Percentiles rank a stretch among this genome's conserved stretches.
These are phyloP conservation scores for Canavalia gladiata DNA, from an alignment of 306 rosid species.

Conservation along the genomic window DNA sequence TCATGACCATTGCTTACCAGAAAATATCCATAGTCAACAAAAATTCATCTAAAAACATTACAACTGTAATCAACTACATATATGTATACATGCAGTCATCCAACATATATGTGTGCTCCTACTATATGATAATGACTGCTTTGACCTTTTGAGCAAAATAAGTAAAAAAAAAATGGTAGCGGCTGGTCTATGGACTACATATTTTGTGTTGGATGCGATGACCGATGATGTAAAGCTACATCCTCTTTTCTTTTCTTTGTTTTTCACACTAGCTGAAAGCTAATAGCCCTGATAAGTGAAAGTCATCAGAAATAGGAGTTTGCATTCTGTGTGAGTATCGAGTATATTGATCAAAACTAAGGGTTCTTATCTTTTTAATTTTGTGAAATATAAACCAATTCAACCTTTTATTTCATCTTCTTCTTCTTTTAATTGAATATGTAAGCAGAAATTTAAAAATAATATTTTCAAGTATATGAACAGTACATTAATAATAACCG, in stretches of 20 bases:
- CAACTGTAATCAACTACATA: slow-evolving; percentile 60
- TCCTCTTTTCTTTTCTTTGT: slow-evolving; percentile 31
- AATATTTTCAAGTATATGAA: too few species aligned
- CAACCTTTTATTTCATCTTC: too few species aligned
- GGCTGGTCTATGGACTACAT: slow-evolving; percentile 31
- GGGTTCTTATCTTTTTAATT: too few species aligned
- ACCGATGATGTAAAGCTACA: slow-evolving; percentile 10
- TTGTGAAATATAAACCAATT: too few species aligned
- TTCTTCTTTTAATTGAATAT: too few species aligned
- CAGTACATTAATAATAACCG: too few species aligned
- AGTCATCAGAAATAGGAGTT: neutral
- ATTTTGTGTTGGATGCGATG: slow-evolving; percentile 23
- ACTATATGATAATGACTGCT: slow-evolving; percentile 15
- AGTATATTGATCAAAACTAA: neutral
- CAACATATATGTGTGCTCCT: neutral
- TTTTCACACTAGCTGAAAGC: slow-evolving; percentile 28
- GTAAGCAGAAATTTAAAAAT: too few species aligned
- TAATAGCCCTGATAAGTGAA: neutral
- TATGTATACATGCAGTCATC: slow-evolving; percentile 22
- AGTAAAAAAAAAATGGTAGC: slow-evolving; percentile 30
- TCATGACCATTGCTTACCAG: slow-evolving; percentile 58
- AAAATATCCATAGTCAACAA: slow-evolving; percentile 61
- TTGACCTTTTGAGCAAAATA: slow-evolving; percentile 47
- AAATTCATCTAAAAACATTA: slow-evolving; percentile 46
- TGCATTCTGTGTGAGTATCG: neutral